Evolutionary conservation across 768 basidiomycete species (phyloP), one percentile per base, ranked within the genome.

Genomic region (Leccinellum luteum): DNA sequence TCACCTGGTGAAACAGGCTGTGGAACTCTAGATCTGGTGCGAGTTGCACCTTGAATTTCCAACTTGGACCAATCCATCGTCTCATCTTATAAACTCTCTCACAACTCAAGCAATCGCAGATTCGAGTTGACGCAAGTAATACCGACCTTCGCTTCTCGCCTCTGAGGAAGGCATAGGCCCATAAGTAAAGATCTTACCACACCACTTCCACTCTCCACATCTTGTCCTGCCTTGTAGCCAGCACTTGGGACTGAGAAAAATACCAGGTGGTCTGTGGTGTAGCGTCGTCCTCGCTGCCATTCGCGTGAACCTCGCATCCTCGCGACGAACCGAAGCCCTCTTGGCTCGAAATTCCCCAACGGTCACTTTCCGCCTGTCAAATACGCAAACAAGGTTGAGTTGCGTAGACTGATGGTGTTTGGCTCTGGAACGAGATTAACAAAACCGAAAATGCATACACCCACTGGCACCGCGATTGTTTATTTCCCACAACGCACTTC

Each of bases 331-430:
- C 30, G 34, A 23, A 38, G 52, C 27, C 38, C n/a, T 23, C 21
- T 38, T 31, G 10, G 13, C 43, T 41, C 27, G 34, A 25, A 32
- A 27, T 12, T 19, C 12, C 32, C 38, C 27, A 50, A 7, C 41
- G 47, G 31, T 7, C 25, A 48, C 51, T 56, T 32, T 25, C 52
- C 43, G 43, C 27, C 13, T 23, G 32, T 44, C 52, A 52, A 51
- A 43, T 31, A 28, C 34, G 19, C 38, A 25, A 55, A 56, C 55
- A 61, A 65, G 55, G 60, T 68, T 56, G 57, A 32, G 51, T 57
- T 67, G 30, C 53, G 49, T 38, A 51, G 49, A 51, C 34, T 51
- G 49, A 51, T 51, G 31, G 19, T 30, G 35, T 21, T 57, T 21
- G 44, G 38, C 44, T 55, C n/a, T 54, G 43, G 47, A 28, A 45